These are phyloP conservation scores for Ballota nigra DNA, from an alignment of 257 asterid genomes.

Conservation along the genomic window DNA sequence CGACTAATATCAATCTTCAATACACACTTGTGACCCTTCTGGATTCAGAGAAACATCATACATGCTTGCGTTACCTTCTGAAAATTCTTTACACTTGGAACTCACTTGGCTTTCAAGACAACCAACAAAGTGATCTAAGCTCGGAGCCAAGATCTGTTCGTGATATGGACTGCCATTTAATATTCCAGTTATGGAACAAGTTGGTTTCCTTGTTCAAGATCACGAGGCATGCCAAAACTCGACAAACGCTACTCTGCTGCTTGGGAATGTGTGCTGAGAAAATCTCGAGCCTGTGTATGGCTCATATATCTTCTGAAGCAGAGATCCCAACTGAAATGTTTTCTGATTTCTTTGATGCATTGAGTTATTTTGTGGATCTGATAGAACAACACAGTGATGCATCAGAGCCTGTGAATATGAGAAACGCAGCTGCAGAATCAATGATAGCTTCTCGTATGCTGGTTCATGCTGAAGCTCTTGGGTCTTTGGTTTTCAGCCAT, in stretches of 20 bases:
- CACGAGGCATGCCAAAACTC: conserved; percentile 76
- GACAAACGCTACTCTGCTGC: conserved; percentile 73
- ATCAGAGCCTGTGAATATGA: conserved; percentile 71
- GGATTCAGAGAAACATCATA: conserved; percentile 73
- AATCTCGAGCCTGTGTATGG: conserved; percentile 41
- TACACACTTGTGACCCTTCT: conserved; percentile 53
- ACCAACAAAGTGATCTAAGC: conserved; percentile 7
- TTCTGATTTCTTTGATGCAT: conserved; percentile 42
- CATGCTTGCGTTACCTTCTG: conserved; percentile 69
- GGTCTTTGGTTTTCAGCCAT: conserved; percentile 38
- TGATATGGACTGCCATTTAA: conserved; percentile 51
- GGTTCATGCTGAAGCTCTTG: conserved; percentile 48
- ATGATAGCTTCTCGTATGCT: conserved; percentile 79
- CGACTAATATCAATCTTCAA: conserved; percentile 54
- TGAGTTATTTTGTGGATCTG: conserved; percentile 60
- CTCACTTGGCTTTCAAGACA: conserved; percentile 44
- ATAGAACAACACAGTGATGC: conserved; percentile 61
- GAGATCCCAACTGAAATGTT: conserved; percentile 20
- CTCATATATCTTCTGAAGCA: conserved; percentile 35
- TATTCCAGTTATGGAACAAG: conserved; percentile 66
- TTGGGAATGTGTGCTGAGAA: conserved; percentile 81
- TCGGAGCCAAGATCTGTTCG: conserved; percentile 41
- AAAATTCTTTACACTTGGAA: conserved; percentile 81
- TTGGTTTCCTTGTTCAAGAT: conserved; percentile 66
- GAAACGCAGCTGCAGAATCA: conserved; percentile 88